Evolutionary conservation across 2,329 filamentous ascomycete genomes (phyloP).

Genomic region (Colletotrichum euphorbiae): DNA sequence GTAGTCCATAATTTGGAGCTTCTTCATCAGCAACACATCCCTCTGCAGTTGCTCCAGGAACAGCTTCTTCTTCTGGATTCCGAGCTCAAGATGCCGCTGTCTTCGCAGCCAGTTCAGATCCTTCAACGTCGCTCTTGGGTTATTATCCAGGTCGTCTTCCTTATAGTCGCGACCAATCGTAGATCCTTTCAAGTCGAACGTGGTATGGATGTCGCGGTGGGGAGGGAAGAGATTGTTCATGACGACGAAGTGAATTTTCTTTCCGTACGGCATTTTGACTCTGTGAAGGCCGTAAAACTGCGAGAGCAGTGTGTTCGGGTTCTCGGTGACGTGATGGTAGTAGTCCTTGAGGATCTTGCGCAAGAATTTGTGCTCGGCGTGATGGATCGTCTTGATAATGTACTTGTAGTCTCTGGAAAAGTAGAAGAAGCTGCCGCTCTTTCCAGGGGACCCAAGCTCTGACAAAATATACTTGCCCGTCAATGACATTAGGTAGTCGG

Average conservation of each 20-base stretch:
- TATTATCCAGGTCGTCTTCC: slow-evolving; percentile 87
- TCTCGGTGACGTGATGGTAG: slow-evolving; percentile 90
- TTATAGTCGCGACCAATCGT: slow-evolving; percentile 92
- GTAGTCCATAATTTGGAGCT: slow-evolving; percentile 98
- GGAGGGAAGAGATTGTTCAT: slow-evolving; percentile 99
- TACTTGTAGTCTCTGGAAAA: slow-evolving; percentile 99
- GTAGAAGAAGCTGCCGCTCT: slow-evolving; percentile 99
- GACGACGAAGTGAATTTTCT: slow-evolving; percentile 99
- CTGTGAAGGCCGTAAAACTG: slow-evolving; percentile 98
- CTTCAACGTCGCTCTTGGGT: slow-evolving; percentile 93
- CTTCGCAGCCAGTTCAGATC: slow-evolving; percentile 96
- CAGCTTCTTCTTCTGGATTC: slow-evolving; percentile 85
- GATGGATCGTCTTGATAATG: slow-evolving; percentile 99
- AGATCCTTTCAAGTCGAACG: slow-evolving; percentile 96
- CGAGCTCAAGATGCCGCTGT: slow-evolving; percentile 87
- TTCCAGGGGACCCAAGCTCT: slow-evolving; percentile 94
- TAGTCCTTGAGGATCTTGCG: slow-evolving; percentile 90
- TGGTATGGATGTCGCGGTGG: slow-evolving; percentile 96
- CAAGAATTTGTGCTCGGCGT: slow-evolving; percentile 90
- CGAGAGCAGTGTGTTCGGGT: slow-evolving; percentile 95
- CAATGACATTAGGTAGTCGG: slow-evolving; percentile 97
- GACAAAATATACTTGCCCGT: slow-evolving; percentile 99
- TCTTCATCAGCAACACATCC: slow-evolving; percentile 88
- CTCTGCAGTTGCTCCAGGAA: slow-evolving; percentile 91
- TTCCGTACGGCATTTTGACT: slow-evolving; percentile 97